Evolutionary conservation across 2,329 filamentous ascomycete species (phyloP).

Genomic region (Stemphylium beticola): DNA sequence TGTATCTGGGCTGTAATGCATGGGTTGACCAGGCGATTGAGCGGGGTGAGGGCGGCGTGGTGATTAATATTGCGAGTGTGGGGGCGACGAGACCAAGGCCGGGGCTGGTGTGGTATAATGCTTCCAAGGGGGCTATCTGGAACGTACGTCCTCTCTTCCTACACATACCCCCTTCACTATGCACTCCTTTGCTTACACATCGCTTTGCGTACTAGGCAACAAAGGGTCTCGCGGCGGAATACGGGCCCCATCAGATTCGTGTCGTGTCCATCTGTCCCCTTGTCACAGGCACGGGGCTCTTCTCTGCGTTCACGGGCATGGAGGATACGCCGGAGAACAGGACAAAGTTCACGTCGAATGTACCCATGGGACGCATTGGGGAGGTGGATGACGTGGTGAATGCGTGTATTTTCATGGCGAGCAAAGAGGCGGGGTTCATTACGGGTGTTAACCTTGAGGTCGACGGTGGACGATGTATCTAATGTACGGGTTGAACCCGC

Average conservation of each 20-base stretch:
- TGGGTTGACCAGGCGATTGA: constrained; percentile 67
- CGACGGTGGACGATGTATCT: constrained; percentile 49
- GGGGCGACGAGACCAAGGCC: constrained; percentile 67
- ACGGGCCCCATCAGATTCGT: constrained; percentile 72
- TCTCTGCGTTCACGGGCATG: constrained; percentile 64
- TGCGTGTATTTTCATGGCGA: constrained; percentile 63
- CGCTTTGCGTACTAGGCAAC: constrained; percentile 53
- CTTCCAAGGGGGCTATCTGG: constrained; percentile 69
- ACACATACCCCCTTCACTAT: too few species aligned
- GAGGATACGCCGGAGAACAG: constrained; percentile 65
- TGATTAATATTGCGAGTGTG: constrained; percentile 71
- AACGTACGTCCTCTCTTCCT: constrained; percentile 51
- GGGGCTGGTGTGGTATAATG: constrained; percentile 73
- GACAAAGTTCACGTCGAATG: constrained; percentile 60
- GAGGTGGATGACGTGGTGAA: constrained; percentile 66
- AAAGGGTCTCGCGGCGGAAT: constrained; percentile 74
- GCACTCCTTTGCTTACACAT: constrained; percentile 24
- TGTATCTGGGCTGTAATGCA: constrained; percentile 66
- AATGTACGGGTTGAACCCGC: background rate
- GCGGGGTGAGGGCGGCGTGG: constrained; percentile 62
- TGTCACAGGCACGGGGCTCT: constrained; percentile 69
- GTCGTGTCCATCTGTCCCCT: constrained; percentile 76
- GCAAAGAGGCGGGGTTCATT: constrained; percentile 65
- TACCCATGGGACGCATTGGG: constrained; percentile 66
- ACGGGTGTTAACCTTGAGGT: constrained; percentile 59